Evolutionary conservation across 2,329 filamentous ascomycete species (phyloP), one percentile per base, ranked within the genome.

Genomic region (Aspergillus neotritici): DNA sequence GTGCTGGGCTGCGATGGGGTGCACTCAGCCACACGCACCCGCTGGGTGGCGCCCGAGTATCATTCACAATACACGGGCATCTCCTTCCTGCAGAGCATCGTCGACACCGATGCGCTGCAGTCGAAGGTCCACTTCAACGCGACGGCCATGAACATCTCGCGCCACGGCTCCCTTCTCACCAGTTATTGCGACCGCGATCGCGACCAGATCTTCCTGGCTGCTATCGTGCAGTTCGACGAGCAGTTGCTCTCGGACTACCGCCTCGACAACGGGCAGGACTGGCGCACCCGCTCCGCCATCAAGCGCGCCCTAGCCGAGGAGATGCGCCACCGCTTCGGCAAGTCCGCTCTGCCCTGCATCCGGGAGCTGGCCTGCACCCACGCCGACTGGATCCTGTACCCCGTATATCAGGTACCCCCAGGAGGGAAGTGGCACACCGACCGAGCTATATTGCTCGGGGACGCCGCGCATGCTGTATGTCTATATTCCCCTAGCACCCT

Each of bases 381-480:
- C 14, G 54, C 57, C 4, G 64, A 66, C 13, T 70, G 69, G 64
- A 64, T 63, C 48, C 50, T 73, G n/a, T 73, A 70, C 46, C 70
- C 70, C 0, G 67, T 73, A 1, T 70, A 70, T 45, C 61, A 66
- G 33, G 57, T 73, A 2, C 60, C 53, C 2, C 61, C 63, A 0
- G 58, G 62, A 7, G 67, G 65, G 5, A 59, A 54, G 15, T 73
- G 70, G 70, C 61, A 50, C 33, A 63, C 60, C 5, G 61, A 66
- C n/a, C 59, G 67, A 4, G 63, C 64, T 3, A 58, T 73, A 15
- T 49, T 74, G 4, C 50, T 74, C 4, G 70, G 71, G 4, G 71
- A 74, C 57, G 70, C 71, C 17, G 71, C 69, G 4, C 70, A 74
- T 48, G 70, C 70, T 30, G 69, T 71, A 62, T 38, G 67, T 60